Base-by-base conservation (phyloP, 108 stramenopile genomes). In the Epithemia pelagica region DNA sequence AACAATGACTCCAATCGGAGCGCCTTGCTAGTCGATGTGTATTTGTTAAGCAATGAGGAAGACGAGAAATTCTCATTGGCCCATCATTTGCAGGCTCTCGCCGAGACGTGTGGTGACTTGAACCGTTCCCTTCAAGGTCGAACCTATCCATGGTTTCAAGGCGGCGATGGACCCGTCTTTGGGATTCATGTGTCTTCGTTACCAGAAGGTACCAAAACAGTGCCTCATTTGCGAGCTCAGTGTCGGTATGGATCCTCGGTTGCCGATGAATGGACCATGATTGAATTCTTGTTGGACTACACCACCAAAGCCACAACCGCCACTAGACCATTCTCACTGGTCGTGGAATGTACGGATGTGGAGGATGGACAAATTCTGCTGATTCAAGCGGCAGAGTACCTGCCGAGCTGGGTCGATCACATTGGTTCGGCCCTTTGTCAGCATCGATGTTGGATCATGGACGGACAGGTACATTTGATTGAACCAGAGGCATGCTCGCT, bases 81-180 rank as follows among this genome's bases (percentile, higher is more conserved):
- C 24, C 63, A 74, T 18, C 60, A 60, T 0, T 63, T 82, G 46
- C 66, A 73, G 1, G 23, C 23, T 24, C 56, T 78, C 7, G 74
- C 74, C 54, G 33, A 67, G 23, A 69, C 75, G 46, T 74, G 71
- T 28, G 37, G 27, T 2, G 20, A 51, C n/a, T 62, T 69, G 52
- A 82, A 78, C 52, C 25, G 20, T 0, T 75, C 53, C 33, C 57
- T 78, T 10, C 71, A 70, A 68, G n/a, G 15, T 31, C 57, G 64
- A 52, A 19, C 63, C 67, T 73, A 59, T 65, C 80, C 61, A 25
- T 90, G 86, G 84, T 70, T 75, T 52, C 65, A 62, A 27, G 86
- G 89, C 20, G 89, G 84, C 20, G 89, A 90, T 64, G 89, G 89
- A 1, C 82, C 82, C 21, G 74, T 90, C 7, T 90, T 90, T 70